phyloP scores from a whole-genome alignment of 2,329 filamentous ascomycete species.

The Colletotrichum camelliae region DNA sequence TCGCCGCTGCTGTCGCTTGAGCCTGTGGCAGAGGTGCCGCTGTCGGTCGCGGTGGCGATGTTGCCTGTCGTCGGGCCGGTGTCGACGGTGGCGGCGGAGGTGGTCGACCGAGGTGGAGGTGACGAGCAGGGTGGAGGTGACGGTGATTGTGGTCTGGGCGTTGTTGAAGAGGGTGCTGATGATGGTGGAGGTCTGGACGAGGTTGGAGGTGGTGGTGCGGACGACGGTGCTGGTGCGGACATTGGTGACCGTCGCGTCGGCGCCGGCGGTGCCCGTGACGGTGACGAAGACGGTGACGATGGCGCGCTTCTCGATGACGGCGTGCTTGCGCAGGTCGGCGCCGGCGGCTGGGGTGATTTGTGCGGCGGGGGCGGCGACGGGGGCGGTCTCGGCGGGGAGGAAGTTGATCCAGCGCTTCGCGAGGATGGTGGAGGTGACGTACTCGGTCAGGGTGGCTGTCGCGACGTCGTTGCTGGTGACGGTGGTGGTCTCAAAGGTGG shows the following conservation, averaged over 20 bases:
- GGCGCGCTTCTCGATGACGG: slow-evolving; percentile 38
- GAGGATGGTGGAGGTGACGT: slow-evolving; percentile 39
- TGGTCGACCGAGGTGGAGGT: slow-evolving; percentile 38
- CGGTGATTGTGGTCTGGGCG: slow-evolving; percentile 42
- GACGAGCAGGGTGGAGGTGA: slow-evolving; percentile 40
- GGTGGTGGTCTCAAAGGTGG: slow-evolving; percentile 39
- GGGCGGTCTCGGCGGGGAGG: slow-evolving; percentile 31
- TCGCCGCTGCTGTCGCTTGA: slow-evolving; percentile 16
- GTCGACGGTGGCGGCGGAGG: slow-evolving; percentile 26
- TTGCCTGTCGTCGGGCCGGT: slow-evolving; percentile 30
- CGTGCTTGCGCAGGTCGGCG: slow-evolving; percentile 24
- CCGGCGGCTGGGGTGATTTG: slow-evolving; percentile 21
- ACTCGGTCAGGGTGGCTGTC: slow-evolving; percentile 40
- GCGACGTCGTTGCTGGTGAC: slow-evolving; percentile 38
- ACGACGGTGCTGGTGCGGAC: slow-evolving; percentile 23
- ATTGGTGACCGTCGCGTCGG: slow-evolving; percentile 20
- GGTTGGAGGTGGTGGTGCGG: slow-evolving; percentile 33
- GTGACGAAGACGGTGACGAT: slow-evolving; percentile 36
- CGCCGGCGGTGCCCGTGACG: slow-evolving; percentile 35
- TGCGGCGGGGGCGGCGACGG: slow-evolving; percentile 23
- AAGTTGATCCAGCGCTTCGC: slow-evolving; percentile 34
- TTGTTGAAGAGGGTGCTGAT: slow-evolving; percentile 27
- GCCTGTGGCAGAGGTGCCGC: background rate
- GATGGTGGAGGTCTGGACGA: slow-evolving; percentile 30
- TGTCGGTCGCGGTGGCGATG: slow-evolving; percentile 24